Conservation (phyloP, 2,329 filamentous ascomycete genomes). For the Macrophomina pseudophaseolina region DNA sequence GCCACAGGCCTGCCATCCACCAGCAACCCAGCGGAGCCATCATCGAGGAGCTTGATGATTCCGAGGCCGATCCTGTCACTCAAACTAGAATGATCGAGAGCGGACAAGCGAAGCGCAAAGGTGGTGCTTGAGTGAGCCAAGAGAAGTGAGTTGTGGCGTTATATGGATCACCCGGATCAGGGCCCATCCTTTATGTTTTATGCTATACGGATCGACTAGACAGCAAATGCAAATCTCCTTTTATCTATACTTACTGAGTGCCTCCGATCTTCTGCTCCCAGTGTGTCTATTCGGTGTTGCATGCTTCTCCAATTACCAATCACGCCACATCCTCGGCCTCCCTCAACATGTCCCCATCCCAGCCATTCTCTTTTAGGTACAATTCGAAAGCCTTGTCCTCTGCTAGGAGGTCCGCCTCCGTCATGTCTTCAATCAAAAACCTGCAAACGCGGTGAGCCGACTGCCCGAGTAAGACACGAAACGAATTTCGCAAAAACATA, state of each 20-base stretch:
- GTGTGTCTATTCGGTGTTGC: background rate
- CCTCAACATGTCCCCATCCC: background rate
- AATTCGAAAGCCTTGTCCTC: slow-evolving; percentile 10
- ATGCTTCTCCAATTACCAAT: background rate
- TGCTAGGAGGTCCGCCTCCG: slow-evolving; percentile 5
- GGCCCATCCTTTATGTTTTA: background rate
- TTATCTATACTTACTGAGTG: background rate
- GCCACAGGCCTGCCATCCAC: background rate
- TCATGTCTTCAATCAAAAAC: slow-evolving; percentile 20
- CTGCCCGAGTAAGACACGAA: background rate
- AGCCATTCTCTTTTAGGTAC: slow-evolving; percentile 11
- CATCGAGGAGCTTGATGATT: slow-evolving; percentile 22
- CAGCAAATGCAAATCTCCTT: background rate
- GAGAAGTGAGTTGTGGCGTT: background rate
- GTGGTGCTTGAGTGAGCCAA: slow-evolving; percentile 33
- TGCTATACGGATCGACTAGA: background rate
- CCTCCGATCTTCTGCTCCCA: background rate
- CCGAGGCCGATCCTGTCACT: slow-evolving; percentile 1
- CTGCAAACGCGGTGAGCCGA: background rate
- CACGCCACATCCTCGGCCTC: background rate
- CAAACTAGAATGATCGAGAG: slow-evolving; percentile 6
- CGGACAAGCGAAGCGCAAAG: slow-evolving; percentile 41
- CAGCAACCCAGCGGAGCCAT: background rate
- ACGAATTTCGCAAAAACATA: background rate
- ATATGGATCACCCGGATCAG: background rate